Evolutionary conservation across 179 eudicot species (phyloP), one percentile per base, ranked within the genome.

Genomic region (Camellia oleifera): DNA sequence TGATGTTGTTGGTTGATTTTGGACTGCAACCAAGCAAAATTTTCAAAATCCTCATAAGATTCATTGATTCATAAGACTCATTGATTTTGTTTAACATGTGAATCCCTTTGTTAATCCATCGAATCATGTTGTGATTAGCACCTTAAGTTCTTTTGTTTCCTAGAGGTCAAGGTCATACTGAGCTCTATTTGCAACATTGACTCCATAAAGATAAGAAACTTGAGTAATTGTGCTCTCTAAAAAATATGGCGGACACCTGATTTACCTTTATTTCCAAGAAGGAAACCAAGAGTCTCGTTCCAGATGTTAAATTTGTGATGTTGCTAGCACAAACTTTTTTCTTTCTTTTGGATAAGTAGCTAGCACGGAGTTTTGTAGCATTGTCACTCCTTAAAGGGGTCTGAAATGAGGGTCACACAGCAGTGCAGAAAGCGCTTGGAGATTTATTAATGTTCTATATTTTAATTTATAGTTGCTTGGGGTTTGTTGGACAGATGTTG

Each of bases 401-500:
- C 20, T 2, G 12, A 69, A 32, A 32, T 32, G 2, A 32, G 40
- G 40, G 53, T 54, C 5, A 3, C 61, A 23, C 56, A 17, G 13
- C 50, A 0, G 56, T 46, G 13, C 18, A 4, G 56, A 48, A 7
- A 70, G 56, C 57, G 7, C 23, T 46, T 7, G 6, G 32, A 17
- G 44, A n/a, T 9, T 72, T 50, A 20, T 9, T 52, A 18, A 44
- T 64, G 13, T 63, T 80, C 48, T 72, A 23, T 52, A 56, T 68
- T 67, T 69, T 12, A 50, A 32, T 52, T 45, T 72, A 54, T 54
- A 52, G 54, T 10, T 53, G 14, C 48, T 42, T 50, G 5, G 79
- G 9, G 58, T 62, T 48, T 71, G 40, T 48, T 57, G 75, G 45
- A 71, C 58, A 61, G 15, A 72, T 72, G 71, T 5, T 60, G 69